Percentiles rank a stretch among this genome's conserved stretches.
These are phyloP conservation scores for Hemileccinum impolitum DNA, from an alignment of 768 basidiomycete species.

Conservation along the genomic window DNA sequence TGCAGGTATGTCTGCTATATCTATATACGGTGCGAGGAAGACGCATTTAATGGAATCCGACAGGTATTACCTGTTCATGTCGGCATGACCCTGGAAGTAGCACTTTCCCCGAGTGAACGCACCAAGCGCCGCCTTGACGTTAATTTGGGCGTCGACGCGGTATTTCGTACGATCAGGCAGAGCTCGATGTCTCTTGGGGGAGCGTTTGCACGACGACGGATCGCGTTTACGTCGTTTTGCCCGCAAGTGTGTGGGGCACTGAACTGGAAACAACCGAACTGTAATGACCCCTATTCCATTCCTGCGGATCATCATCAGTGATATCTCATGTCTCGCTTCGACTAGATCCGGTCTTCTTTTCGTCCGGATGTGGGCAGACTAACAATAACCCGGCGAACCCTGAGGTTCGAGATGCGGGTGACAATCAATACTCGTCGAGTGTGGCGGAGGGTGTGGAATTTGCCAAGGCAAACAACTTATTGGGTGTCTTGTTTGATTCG, in stretches of 20 bases:
- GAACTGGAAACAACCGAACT: constrained; percentile 99
- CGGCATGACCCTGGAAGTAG: constrained; percentile 82
- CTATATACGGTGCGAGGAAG: not conserved
- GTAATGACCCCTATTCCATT: constrained; percentile 43
- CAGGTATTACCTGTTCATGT: constrained; percentile 59
- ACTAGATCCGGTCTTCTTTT: constrained; percentile 93
- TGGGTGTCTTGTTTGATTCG: constrained; percentile 89
- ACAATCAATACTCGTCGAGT: constrained; percentile 54
- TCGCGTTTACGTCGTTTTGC: constrained; percentile 91
- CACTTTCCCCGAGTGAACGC: constrained; percentile 49
- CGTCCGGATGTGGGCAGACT: constrained; percentile 77
- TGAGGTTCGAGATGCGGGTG: constrained; percentile 40
- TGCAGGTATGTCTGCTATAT: constrained; percentile 61
- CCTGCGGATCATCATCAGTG: constrained; percentile 19
- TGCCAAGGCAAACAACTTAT: constrained; percentile 85
- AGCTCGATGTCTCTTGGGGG: constrained; percentile 52
- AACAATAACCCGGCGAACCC: constrained; percentile 34
- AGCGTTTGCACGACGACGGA: constrained; percentile 60
- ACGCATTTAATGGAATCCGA: constrained; percentile 6
- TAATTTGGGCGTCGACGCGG: constrained; percentile 80
- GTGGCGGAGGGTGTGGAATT: constrained; percentile 92
- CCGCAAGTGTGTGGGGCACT: constrained; percentile 86
- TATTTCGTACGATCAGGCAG: constrained; percentile 80
- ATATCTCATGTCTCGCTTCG: constrained; percentile 17
- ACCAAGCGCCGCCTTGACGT: constrained; percentile 60